Evolutionary conservation across 345 rosid species (phyloP).

Genomic region (Odontarrhena argentea): DNA sequence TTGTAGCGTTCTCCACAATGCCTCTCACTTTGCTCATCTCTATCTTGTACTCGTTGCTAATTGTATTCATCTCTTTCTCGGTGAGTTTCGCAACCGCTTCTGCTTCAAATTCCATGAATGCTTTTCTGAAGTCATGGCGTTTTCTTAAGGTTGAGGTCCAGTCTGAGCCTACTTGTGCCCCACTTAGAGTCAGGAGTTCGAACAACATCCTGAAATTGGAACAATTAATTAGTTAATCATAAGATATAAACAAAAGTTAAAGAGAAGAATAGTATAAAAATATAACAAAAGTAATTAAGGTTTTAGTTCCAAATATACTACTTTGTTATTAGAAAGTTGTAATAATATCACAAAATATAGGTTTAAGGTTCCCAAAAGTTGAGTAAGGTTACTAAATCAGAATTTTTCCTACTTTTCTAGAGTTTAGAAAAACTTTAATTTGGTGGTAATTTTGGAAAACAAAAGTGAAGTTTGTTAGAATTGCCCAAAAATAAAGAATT

Average conservation of each 20-base stretch:
- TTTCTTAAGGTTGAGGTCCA: slow-evolving; percentile 58
- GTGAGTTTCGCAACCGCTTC: slow-evolving; percentile 33
- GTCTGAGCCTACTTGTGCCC: slow-evolving; percentile 76
- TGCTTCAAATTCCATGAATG: slow-evolving; percentile 38
- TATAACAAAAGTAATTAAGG: not conserved
- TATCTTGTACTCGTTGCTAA: slow-evolving; percentile 37
- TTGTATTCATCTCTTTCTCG: slow-evolving; percentile 37
- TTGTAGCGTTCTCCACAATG: slow-evolving; percentile 36
- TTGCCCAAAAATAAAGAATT: not conserved
- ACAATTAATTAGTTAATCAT: not conserved
- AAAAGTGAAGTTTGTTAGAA: not conserved
- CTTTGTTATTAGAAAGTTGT: not conserved
- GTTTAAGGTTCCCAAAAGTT: not conserved
- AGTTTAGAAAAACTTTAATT: not conserved
- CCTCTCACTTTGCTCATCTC: slow-evolving; percentile 44
- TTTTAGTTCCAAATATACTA: not conserved
- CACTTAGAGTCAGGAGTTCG: slow-evolving; percentile 63
- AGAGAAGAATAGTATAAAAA: not conserved
- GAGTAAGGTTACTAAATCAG: not conserved
- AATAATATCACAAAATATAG: not conserved
- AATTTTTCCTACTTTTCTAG: not conserved
- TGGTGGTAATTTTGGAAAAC: not conserved
- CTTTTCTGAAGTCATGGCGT: slow-evolving; percentile 39
- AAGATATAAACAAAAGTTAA: not conserved
- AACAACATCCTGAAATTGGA: slow-evolving; percentile 53